These are phyloP conservation scores for Fusarium caatingaense DNA, from an alignment of 2,329 filamentous ascomycete genomes.

Conservation along the genomic window DNA sequence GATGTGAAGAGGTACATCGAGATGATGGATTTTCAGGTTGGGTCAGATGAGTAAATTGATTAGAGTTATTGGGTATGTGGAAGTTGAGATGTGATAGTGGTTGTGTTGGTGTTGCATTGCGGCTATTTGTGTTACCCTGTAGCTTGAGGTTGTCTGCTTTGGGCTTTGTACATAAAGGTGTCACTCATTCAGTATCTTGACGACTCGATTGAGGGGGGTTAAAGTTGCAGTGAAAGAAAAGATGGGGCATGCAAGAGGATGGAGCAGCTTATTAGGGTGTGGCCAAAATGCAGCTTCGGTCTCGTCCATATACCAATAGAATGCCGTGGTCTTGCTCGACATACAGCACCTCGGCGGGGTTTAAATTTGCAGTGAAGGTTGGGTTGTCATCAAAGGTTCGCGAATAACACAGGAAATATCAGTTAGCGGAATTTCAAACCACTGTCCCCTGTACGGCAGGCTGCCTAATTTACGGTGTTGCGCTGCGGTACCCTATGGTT, in stretches of 20 bases:
- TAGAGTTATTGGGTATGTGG: not conserved
- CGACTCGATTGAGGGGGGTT: not conserved
- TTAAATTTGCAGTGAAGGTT: not conserved
- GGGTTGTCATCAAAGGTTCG: too few relatives aligned
- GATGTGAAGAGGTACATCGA: constrained; percentile 56
- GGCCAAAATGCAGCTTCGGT: not conserved
- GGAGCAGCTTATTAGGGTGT: not conserved
- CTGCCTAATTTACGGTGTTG: too few relatives aligned
- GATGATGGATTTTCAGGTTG: constrained; percentile 34
- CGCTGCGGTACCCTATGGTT: not conserved
- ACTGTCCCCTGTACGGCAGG: too few relatives aligned
- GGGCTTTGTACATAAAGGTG: not conserved
- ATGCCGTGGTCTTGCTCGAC: accelerated
- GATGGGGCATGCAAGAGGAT: too few relatives aligned
- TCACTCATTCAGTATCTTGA: too few relatives aligned
- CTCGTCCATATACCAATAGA: accelerated
- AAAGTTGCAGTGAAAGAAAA: not conserved
- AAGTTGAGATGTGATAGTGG: not conserved
- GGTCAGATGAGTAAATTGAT: constrained; percentile 4
- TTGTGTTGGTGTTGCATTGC: too few relatives aligned
- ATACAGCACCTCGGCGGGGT: not conserved
- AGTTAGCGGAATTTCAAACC: too few relatives aligned
- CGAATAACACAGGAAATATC: too few relatives aligned
- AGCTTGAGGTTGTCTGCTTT: not conserved
- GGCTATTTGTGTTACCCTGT: too few relatives aligned